Percentiles rank a stretch among this genome's conserved stretches.
These are phyloP conservation scores for Dacryopinax primogenitus DNA, from an alignment of 768 basidiomycete genomes.

Conservation along the genomic window DNA sequence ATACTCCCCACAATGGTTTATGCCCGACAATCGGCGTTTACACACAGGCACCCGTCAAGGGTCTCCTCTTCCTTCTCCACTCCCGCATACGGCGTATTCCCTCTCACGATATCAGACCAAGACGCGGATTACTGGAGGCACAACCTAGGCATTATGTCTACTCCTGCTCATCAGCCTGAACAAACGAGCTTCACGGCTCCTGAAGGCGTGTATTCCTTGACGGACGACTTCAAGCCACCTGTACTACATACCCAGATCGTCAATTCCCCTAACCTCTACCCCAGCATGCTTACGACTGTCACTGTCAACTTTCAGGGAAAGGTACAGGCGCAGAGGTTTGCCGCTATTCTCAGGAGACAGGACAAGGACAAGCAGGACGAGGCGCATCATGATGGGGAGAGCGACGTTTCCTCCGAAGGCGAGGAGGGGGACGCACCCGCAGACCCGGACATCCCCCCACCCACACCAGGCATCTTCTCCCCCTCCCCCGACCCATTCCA, in stretches of 20 bases:
- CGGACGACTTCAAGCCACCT: slow-evolving; percentile 68
- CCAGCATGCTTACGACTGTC: slow-evolving; percentile 51
- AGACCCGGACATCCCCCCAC: slow-evolving; percentile 40
- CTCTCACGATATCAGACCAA: neutral
- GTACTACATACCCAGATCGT: slow-evolving; percentile 30
- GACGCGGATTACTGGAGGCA: neutral
- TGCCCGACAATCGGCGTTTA: neutral
- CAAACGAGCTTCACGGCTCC: slow-evolving; percentile 65
- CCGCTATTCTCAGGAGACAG: neutral
- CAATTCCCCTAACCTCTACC: slow-evolving; percentile 31
- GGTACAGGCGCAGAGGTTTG: neutral
- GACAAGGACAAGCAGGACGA: neutral
- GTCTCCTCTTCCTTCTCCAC: neutral
- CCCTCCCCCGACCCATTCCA: slow-evolving; percentile 27
- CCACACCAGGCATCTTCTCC: slow-evolving; percentile 46
- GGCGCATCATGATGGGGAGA: neutral
- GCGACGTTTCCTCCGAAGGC: neutral
- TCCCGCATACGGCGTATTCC: neutral
- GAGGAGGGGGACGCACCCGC: slow-evolving; percentile 35
- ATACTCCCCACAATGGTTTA: neutral
- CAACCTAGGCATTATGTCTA: neutral
- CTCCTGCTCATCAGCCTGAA: neutral
- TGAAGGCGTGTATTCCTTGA: slow-evolving; percentile 79
- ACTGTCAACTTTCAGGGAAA: slow-evolving; percentile 45
- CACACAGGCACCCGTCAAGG: neutral